A percentile compares a stretch with the other conserved stretches of the same genome.
phyloP scores from a whole-genome alignment of 1,139 yeast genomes.

The Yueomyces sp. region DNA sequence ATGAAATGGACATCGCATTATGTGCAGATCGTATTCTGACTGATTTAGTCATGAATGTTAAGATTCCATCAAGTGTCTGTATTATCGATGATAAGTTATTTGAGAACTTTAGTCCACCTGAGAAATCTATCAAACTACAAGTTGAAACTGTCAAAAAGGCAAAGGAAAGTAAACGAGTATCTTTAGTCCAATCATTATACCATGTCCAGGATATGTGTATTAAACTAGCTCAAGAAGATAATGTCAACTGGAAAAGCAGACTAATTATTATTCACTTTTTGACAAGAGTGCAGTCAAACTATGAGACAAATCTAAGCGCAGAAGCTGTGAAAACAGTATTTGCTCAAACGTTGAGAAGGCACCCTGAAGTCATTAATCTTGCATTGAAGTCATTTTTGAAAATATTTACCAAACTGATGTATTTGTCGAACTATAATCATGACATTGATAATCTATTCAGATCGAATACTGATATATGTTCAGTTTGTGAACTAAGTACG shows the following conservation, averaged over 20 bases:
- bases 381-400: conserved; percentile 54
- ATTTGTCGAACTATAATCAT: conserved; percentile 44
- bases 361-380: conserved; percentile 56
- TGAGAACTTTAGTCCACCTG: conserved; percentile 46
- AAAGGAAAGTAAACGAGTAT: conserved; percentile 41
- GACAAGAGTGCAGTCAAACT: conserved; percentile 41
- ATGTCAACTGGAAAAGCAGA: conserved; percentile 61
- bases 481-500: conserved; percentile 33
- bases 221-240: conserved; percentile 14
- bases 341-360: conserved; percentile 45
- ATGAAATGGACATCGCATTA: conserved; percentile 40
- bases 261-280: conserved; percentile 43
- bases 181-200: conserved; percentile 30
- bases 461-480: conserved; percentile 30
- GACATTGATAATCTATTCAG: conserved; percentile 35
- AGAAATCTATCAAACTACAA: conserved; percentile 41
- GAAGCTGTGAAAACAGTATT: conserved; percentile 37
- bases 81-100: conserved; percentile 35
- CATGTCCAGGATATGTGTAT: conserved; percentile 35
- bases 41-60: conserved; percentile 34
- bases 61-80: conserved; percentile 51
- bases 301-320: conserved; percentile 36
- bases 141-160: conserved; percentile 44
- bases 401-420: conserved; percentile 38
- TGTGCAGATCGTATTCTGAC: conserved; percentile 42